Conservation (phyloP, 208 protist genomes). For the Leptomonas seymouri region DNA sequence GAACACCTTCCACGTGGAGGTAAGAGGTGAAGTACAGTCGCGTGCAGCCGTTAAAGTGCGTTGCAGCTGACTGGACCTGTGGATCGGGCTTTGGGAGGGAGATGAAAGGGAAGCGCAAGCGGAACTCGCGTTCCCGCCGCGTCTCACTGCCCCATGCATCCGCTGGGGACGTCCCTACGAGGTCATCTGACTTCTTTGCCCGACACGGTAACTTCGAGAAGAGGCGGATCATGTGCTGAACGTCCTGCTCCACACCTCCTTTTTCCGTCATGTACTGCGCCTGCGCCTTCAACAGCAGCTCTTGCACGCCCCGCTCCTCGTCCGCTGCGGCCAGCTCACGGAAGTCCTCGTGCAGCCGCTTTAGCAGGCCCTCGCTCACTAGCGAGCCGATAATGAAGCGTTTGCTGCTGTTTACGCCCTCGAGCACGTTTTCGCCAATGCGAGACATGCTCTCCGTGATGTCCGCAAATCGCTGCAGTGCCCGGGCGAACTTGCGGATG, state of each 20-base stretch:
- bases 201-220: slow-evolving; percentile 27
- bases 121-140: slow-evolving; percentile 43
- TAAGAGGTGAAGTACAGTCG: slow-evolving; percentile 61
- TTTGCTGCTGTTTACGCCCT: slow-evolving; percentile 63
- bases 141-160: slow-evolving; percentile 23
- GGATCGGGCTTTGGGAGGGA: slow-evolving; percentile 33
- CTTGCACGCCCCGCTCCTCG: slow-evolving; percentile 39
- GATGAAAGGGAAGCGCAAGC: slow-evolving; percentile 56
- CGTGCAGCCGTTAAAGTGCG: slow-evolving; percentile 26
- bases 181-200: slow-evolving; percentile 10
- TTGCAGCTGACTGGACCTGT: slow-evolving; percentile 6
- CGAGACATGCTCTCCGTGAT: slow-evolving; percentile 49
- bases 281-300: slow-evolving; percentile 46
- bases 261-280: slow-evolving; percentile 49
- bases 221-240: slow-evolving; percentile 36
- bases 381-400: slow-evolving; percentile 65
- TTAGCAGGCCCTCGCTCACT: slow-evolving; percentile 44
- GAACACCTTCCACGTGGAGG: slow-evolving; percentile 50
- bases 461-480: slow-evolving; percentile 39
- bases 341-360: slow-evolving; percentile 41
- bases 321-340: slow-evolving; percentile 40
- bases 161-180: slow-evolving; percentile 3
- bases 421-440: slow-evolving; percentile 56
- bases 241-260: slow-evolving; percentile 50
- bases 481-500: slow-evolving; percentile 34